Base-by-base conservation (phyloP, 441 rosid species). In the Euphorbia schlechtendalii region DNA sequence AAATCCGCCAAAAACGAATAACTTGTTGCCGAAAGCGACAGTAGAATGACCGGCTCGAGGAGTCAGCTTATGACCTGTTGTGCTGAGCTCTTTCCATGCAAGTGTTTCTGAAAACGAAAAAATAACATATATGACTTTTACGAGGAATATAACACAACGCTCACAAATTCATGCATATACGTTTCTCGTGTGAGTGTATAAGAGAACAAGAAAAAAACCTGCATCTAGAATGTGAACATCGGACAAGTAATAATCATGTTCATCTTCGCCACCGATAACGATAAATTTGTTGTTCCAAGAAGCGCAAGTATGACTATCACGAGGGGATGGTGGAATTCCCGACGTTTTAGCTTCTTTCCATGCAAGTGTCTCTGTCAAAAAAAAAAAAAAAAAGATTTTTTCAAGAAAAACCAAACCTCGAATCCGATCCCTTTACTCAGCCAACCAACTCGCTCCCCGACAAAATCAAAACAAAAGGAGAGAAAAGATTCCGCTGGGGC, bases 1-100 rank as follows among this genome's bases (percentile, higher is more conserved):
- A 77, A 87, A 90, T 74, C 97, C 97, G 67, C 99, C 99, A 78
- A 85, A 90, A 54, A 93, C 95, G 77, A 86, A 88, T 55, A 93
- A 73, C 67, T 83, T 80, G 80, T 83, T 93, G 77, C 99, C 93
- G 74, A 90, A 79, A 64, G 95, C 81, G 75, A 87, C 83, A 20
- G 99, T 79, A 15, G 93, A 81, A 74, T 90, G 96, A 38, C 99
- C 99, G 72, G 97, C 99, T 75, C 97, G 88, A 65, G 99, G 97
- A 63, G 97, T 71, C 79, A 93, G 66, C 71, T 77, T 77, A 73
- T 80, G 83, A 70, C 99, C 97, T 14, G 86, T 68, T 46, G 96
- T 80, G 56, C 64, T 80, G 76, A 94, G 76, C 84, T 94, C 92
- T 74, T 78, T 94, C 99, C 97, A 94, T 57, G 72, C 74, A 54